These are phyloP conservation scores for Linum lewisii DNA, from an alignment of 345 rosid species.

Conservation along the genomic window DNA sequence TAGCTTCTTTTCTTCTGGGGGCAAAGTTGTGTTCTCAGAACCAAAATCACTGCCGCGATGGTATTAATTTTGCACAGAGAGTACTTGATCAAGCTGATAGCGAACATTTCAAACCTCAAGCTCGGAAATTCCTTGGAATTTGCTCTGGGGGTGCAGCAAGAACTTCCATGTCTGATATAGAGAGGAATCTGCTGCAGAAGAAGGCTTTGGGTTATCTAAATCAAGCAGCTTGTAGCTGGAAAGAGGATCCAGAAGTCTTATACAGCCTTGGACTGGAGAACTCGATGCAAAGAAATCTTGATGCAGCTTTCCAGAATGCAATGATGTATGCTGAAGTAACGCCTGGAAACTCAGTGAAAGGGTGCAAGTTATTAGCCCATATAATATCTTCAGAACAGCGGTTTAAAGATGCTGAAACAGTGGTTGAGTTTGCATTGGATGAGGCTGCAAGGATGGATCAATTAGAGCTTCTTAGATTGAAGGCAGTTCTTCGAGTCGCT, in stretches of 20 bases:
- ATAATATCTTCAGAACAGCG: constrained; percentile 67
- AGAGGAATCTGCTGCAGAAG: constrained; percentile 49
- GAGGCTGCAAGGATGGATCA: constrained; percentile 59
- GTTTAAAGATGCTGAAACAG: constrained; percentile 60
- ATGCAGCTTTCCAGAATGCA: constrained; percentile 54
- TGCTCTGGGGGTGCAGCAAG: constrained; percentile 82
- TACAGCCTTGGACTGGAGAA: constrained; percentile 61
- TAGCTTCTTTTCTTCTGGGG: constrained; percentile 58
- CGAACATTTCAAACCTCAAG: constrained; percentile 49
- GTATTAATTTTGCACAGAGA: constrained; percentile 49
- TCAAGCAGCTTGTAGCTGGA: constrained; percentile 38
- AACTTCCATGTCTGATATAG: constrained; percentile 54
- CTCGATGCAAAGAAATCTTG: constrained; percentile 77
- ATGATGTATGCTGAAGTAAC: constrained; percentile 44
- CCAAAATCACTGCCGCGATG: constrained; percentile 48
- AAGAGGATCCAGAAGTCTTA: constrained; percentile 47
- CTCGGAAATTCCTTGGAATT: constrained; percentile 68
- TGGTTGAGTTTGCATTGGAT: constrained; percentile 62
- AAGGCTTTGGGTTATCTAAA: constrained; percentile 52
- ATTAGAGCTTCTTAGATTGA: constrained; percentile 68
- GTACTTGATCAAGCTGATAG: constrained; percentile 34
- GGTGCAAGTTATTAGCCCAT: constrained; percentile 68
- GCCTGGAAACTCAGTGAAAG: constrained; percentile 49
- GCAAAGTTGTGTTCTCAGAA: constrained; percentile 73
- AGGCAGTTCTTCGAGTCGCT: constrained; percentile 70